Evolutionary conservation across 169 alveolate species (phyloP), one percentile per base, ranked within the genome.

Genomic region (Theileria sp.): DNA sequence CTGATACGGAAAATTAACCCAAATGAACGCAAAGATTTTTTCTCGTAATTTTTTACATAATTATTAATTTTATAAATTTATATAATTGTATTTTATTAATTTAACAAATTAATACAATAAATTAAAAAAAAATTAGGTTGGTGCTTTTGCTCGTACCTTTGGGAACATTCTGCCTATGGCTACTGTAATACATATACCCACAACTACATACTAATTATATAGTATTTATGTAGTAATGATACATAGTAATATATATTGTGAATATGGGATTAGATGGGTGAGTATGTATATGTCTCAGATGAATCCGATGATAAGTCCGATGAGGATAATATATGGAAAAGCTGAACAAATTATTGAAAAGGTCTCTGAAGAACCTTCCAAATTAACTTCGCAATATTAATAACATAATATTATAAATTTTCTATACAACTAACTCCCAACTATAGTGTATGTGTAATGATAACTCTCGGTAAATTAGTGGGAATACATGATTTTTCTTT

Each of bases 271-370:
- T 73, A 84, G 90, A 76, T 84, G 90, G 90, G 50, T 78, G 25
- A 67, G 87, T 51, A 84, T 84, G 90, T 84, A 84, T 60, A 62
- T 77, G 72, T 72, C 90, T 13, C 90, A 84, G 74, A 77, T 84
- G 90, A 54, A 84, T 77, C 90, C 90, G 32, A 77, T 84, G 90
- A 79, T 84, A 51, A 36, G 73, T 62, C 90, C 90, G 17, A 84
- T 84, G 44, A 77, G 78, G 64, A 50, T 75, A 65, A 28, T 77
- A 32, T 68, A 69, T 56, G 75, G 51, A 76, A 51, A 54, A 7
- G 86, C 60, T 8, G 56, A 32, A 30, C 8, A 58, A 8, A 58
- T n/a, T 1, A 64, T 36, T 5, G 75, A 66, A 36, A 66, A 66
- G 64, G 75, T 32, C 23, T 6, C 25, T 0, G 56, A 36, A 38